phyloP scores from a whole-genome alignment of 1,284 basidiomycete species.

The Apiotrichum veenhuisii region DNA sequence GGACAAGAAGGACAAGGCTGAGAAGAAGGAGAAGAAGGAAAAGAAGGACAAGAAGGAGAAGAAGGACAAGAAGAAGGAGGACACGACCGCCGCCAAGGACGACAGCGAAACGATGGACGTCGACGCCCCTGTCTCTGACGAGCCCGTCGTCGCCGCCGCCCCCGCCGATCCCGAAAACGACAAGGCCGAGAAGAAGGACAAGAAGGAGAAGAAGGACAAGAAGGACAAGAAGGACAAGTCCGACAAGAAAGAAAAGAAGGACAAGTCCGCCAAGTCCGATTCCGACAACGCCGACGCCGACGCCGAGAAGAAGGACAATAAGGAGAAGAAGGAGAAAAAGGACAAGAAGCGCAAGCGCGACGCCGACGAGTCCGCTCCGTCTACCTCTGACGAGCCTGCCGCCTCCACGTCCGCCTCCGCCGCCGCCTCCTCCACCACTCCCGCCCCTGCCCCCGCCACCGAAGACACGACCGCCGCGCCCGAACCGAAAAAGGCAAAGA shows the following conservation, averaged over 20 bases:
- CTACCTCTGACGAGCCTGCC: background rate
- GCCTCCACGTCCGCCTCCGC: background rate
- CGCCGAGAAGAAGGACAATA: background rate
- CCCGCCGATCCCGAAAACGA: constrained; percentile 11
- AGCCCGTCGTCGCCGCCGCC: constrained; percentile 1
- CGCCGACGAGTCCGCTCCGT: background rate
- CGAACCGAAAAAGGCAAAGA: constrained; percentile 10
- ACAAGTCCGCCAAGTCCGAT: background rate
- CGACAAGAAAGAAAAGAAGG: background rate
- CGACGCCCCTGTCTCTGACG: background rate
- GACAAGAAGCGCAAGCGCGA: constrained; percentile 14
- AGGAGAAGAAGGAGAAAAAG: constrained; percentile 5
- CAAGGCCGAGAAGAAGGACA: constrained; percentile 11
- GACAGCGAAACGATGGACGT: constrained; percentile 12
- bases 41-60: background rate
- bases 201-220: background rate
- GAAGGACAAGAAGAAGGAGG: constrained; percentile 5
- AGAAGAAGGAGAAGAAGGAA: background rate
- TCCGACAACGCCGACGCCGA: background rate
- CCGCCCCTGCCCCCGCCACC: background rate
- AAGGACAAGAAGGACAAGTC: background rate
- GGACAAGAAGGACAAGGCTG: background rate
- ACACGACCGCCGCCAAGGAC: constrained; percentile 11
- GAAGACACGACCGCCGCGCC: background rate
- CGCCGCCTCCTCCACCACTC: background rate